Base-by-base conservation (phyloP, 805 yeast species). In the Komagataella populi region DNA sequence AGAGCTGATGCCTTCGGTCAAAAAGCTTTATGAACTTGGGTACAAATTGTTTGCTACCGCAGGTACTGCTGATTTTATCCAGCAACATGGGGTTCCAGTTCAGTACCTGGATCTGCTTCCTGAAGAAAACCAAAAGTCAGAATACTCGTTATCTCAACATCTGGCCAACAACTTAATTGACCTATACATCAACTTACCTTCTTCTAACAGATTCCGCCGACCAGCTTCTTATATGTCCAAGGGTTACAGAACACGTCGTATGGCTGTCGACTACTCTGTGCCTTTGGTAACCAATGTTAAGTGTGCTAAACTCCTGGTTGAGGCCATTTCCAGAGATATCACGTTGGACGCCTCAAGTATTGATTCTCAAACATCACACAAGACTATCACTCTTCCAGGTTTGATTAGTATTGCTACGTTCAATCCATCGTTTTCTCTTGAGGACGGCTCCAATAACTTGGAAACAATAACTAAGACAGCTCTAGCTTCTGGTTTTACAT, bases 231-330 rank as follows among this genome's bases (percentile, higher is more conserved):
- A 93, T 72, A 88, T 93, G 77, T 87, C 96, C 24, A 89, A 87
- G 73, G 99, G 99, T 67, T 93, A 93, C 77, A 83, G 80, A 69
- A 87, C 98, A 48, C 95, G 99, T 78, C 93, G 99, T 76, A 87
- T 93, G 98, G 99, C 99, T 59, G 97, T 93, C 58, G 99, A 93
- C 71, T 95, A 87, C 68, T 90, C 97, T 50, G 89, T 93, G 65
- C 99, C 99, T 50, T 77, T 93, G 67, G 96, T 93, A 49, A 93
- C 99, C 57, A 93, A 93, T 65, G 98, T 93, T 59, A 93, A 93
- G 72, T 84, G 90, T 75, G 99, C 99, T 55, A 93, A 93, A 71
- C 74, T 93, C 58, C 76, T 93, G 69, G 83, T 93, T 58, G 98
- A 93, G 72, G 98, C 99, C n/a, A 68, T 89, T 57, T 77, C 91